Evolutionary conservation across 1,139 yeast species (phyloP), one percentile per base, ranked within the genome.

Genomic region (Zygosaccharomyces sapae): DNA sequence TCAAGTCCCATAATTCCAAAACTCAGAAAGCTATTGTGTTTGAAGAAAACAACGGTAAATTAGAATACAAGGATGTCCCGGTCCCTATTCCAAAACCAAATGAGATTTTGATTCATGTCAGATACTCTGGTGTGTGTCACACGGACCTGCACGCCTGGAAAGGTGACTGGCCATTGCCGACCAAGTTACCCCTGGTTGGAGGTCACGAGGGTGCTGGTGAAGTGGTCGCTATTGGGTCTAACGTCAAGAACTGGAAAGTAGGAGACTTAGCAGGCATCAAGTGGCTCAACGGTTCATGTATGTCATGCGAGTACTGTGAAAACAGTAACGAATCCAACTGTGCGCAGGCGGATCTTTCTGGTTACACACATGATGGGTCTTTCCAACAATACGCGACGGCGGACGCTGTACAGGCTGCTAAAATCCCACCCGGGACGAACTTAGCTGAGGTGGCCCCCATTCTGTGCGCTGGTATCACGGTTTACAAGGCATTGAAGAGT

Each of bases 191-290:
- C 44, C 71, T 79, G 56, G 83, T 79, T 40, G 84, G 84, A 61
- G 84, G 84, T 59, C 84, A 79, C 67, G 84, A 79, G 67, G 84
- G 84, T 70, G 83, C 83, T 41, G 84, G 84, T 67, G 75, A 73
- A 33, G 84, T 79, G 55, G 83, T 79, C 45, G 83, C 70, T 45
- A 65, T 75, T 67, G 84, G 84, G 55, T 72, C 70, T 38, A 76
- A 77, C 58, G 84, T 79, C 49, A 70, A 65, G 53, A 80, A 80
- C 55, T 79, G 81, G 75, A 68, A 79, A 61, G 64, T 79, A 53
- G 84, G 84, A 63, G 84, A 79, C 59, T 71, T 62, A 43, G 85
- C 85, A 40, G 85, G 85, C 66, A 69, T 79, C 62, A 79, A 79
- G 68, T 79, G 84, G 84, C 73, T 79, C 66, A 79, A 79, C 66